Base-by-base conservation (phyloP, 2,329 filamentous ascomycete genomes). In the Trichothecium roseum region DNA sequence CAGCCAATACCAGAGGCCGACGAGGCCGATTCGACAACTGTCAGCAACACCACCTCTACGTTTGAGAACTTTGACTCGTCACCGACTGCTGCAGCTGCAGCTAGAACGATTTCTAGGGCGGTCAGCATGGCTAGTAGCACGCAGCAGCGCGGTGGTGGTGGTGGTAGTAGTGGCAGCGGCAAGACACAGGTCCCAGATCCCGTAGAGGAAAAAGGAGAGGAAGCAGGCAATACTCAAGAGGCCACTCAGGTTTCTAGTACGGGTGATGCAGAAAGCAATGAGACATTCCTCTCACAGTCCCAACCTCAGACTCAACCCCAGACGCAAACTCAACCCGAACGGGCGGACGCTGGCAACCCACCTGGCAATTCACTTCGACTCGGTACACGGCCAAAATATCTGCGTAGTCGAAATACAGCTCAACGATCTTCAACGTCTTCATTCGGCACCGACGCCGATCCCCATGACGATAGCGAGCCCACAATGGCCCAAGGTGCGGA, bases 391-490 rank as follows among this genome's bases (percentile, higher is more conserved):
- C 72, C 73, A 10, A 74, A 69, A 43, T 78, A 72, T 42, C 55
- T 80, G 14, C 67, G 68, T 36, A 78, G 70, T 49, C 65, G 71
- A 26, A 65, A 68, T 47, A 63, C 62, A 26, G 78, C 73, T 50
- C 68, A 75, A 44, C 62, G 72, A 36, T 79, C 74, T 4, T 79
- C 74, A 2, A 63, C 70, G 3, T 79, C 74, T 1, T 79, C 74
- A 2, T 68, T 74, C 28, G 50, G 62, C n/a, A 68, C 68, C 13
- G 72, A 69, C 34, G 53, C 63, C 2, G 70, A 72, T n/a, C 60
- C 59, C 5, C 56, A 66, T 30, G 71, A 76, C 26, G 75, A 74
- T n/a, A 89, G 80, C 50, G 86, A 93, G 44, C 87, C 83, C 5
- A 27, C 37, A 4, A 63, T 85, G 14, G 81, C 66, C 6, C 50